Evolutionary conservation across 139 green algal species (phyloP).

Genomic region (Auxenochlorella protothecoides): DNA sequence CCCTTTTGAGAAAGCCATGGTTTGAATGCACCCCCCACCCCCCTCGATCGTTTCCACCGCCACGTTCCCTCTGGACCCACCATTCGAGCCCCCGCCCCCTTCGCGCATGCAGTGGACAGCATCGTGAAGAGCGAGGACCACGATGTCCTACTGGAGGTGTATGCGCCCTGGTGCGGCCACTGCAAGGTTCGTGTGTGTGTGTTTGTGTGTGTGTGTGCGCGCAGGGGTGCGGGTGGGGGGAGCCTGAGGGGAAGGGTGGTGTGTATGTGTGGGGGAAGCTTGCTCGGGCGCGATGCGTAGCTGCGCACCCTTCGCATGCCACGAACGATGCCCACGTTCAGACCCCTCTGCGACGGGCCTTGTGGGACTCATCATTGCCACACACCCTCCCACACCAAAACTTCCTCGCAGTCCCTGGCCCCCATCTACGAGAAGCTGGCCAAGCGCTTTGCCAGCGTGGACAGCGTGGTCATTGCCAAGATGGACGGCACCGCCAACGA

Average conservation of each 20-base stretch:
- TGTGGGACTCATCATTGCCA: background rate
- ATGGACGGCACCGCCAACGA: conserved; percentile 60
- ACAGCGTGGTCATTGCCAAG: conserved; percentile 51
- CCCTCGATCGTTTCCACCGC: too few species aligned
- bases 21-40: too few species aligned
- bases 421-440: conserved; percentile 44
- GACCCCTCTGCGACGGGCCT: too few species aligned
- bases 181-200: conserved; percentile 33
- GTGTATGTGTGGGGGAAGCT: too few species aligned
- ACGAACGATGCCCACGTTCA: too few species aligned
- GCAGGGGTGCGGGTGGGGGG: too few species aligned
- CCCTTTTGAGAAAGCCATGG: too few species aligned
- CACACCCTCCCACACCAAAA: background rate
- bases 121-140: conserved; percentile 26
- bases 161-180: conserved; percentile 55
- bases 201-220: background rate
- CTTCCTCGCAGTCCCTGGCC: conserved; percentile 18
- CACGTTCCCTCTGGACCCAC: too few species aligned
- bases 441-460: conserved; percentile 21
- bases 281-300: too few species aligned
- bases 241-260: too few species aligned
- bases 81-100: too few species aligned
- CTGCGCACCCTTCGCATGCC: too few species aligned
- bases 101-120: conserved; percentile 14
- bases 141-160: conserved; percentile 50